phyloP scores from a whole-genome alignment of 2,329 filamentous ascomycete species.

The Hymenoscyphus linearis region DNA sequence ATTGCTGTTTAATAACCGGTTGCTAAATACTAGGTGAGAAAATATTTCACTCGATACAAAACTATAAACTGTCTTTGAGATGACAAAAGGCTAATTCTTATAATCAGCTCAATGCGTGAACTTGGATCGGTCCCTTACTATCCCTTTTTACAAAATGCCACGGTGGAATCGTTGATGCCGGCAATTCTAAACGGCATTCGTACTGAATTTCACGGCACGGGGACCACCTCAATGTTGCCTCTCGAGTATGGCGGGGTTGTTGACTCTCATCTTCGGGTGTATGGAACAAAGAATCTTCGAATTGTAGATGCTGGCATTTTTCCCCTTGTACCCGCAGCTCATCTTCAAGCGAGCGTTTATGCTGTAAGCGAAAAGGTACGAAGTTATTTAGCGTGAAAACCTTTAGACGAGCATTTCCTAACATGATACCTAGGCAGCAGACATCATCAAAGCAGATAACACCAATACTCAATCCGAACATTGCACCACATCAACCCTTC shows the following conservation, averaged over 20 bases:
- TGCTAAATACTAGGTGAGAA: constrained; percentile 18
- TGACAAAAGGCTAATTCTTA: neutral
- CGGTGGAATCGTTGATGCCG: constrained; percentile 16
- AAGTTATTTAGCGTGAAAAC: neutral
- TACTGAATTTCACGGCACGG: constrained; percentile 25
- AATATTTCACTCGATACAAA: too few relatives aligned
- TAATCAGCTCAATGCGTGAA: constrained; percentile 15
- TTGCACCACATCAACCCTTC: neutral
- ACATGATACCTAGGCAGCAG: constrained; percentile 17
- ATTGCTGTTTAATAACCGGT: constrained; percentile 23
- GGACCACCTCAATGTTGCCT: constrained; percentile 21
- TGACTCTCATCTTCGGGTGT: constrained; percentile 24
- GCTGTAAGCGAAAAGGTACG: constrained; percentile 25
- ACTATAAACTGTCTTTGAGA: neutral
- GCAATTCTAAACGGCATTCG: constrained; percentile 19
- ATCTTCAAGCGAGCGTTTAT: constrained; percentile 24
- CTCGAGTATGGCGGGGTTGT: constrained; percentile 25
- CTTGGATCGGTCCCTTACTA: constrained; percentile 20
- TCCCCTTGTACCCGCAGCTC: constrained; percentile 21
- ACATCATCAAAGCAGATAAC: constrained; percentile 22
- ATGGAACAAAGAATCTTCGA: constrained; percentile 24
- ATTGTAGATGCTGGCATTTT: constrained; percentile 27
- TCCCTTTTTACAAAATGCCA: constrained; percentile 20
- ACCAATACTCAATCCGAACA: neutral
- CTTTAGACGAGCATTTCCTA: neutral